Evolutionary conservation across 768 basidiomycete species (phyloP), one percentile per base, ranked within the genome.

Genomic region (Daedaleopsis nitida): DNA sequence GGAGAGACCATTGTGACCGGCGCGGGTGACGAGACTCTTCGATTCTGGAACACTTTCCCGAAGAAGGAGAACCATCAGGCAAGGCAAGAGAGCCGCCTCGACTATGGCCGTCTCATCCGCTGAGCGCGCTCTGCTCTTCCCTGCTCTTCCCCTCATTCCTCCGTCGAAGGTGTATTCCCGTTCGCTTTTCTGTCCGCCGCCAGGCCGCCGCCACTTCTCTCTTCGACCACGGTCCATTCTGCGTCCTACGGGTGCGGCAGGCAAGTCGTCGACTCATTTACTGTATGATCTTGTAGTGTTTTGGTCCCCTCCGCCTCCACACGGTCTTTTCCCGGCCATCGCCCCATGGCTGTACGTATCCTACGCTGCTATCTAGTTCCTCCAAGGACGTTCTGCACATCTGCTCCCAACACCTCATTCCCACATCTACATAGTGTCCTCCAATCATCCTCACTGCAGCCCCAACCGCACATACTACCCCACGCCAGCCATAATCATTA

Each of bases 41-140:
- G 95, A 64, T 98, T 98, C 75, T 98, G 96, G 96, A 96, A 94
- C 73, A 95, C 94, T 0, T 98, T 99, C 70, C 91, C 92, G n/a
- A 87, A 86, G 74, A 83, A 78, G 65, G 88, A 87, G 57, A 74
- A 70, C 42, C 71, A 72, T 27, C 75, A 73, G 49, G 70, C 73
- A 42, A 74, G 66, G 67, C 65, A 69, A 37, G 73, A 80, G 38
- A 81, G 79, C 24, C 70, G 67, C 53, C 67, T 83, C 55, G 81
- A 83, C 57, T 83, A 80, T 69, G 79, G 78, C 43, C 75, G 74
- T 57, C 74, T 77, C 54, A 77, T 77, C 24, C 75, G 76, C 27
- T 76, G 53, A 62, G 48, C 52, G 34, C 21, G 21, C 21, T 44
- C 37, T 27, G 37, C 49, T 27, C 24, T n/a, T 48, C 27, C 27